Conservation (phyloP, 75 land plant genomes). For the Cunninghamia lanceolata region DNA sequence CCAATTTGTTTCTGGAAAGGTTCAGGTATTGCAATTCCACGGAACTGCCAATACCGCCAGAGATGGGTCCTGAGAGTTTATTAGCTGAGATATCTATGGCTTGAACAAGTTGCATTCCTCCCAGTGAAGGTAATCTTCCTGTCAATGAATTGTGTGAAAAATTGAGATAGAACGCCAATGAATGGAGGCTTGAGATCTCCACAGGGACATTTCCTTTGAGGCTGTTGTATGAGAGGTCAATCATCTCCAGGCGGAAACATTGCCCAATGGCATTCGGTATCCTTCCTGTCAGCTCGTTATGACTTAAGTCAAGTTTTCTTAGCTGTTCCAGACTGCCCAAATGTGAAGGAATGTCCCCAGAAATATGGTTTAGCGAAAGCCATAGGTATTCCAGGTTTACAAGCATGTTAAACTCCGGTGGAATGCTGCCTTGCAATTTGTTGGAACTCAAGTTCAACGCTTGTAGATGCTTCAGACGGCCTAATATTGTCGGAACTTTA, state of each 20-base stretch:
- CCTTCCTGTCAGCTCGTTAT: slow-evolving; percentile 27
- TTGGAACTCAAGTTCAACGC: slow-evolving; percentile 13
- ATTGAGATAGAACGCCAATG: slow-evolving; percentile 31
- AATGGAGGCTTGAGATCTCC: slow-evolving; percentile 35
- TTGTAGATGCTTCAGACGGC: not conserved
- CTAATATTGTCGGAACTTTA: no score
- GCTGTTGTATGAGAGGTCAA: not conserved
- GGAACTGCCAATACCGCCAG: no score
- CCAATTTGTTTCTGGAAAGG: no score
- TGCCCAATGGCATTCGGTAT: slow-evolving; percentile 17
- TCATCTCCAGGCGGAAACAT: not conserved
- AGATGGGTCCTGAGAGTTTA: no score
- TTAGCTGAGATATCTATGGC: no score
- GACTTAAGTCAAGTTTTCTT: not conserved
- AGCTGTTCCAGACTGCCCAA: not conserved
- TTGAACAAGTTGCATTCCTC: no score
- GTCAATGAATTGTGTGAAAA: slow-evolving; percentile 8
- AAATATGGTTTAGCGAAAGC: not conserved
- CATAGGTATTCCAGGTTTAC: not conserved
- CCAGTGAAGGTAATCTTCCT: no score
- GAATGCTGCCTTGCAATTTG: slow-evolving; percentile 18
- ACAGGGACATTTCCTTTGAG: slow-evolving; percentile 1
- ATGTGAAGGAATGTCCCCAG: not conserved
- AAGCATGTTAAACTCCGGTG: slow-evolving; percentile 21
- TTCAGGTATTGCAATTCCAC: no score